These are phyloP conservation scores for Cryptomeria japonica DNA, from an alignment of 75 land plant genomes.

Conservation along the genomic window DNA sequence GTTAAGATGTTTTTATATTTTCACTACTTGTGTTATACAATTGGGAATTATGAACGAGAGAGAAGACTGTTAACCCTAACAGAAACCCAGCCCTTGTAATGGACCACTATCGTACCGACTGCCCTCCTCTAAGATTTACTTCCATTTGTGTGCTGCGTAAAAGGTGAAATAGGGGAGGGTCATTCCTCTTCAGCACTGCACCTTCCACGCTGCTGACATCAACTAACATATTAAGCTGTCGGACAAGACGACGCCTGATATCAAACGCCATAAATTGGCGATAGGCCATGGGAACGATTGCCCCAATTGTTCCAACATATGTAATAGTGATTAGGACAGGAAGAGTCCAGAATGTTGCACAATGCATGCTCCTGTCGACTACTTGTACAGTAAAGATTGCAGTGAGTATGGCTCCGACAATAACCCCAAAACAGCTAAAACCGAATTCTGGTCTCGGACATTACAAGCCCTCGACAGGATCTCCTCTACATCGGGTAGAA, in stretches of 20 bases:
- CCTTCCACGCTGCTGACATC: too few species aligned
- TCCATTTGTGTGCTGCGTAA: neutral
- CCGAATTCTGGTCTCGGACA: too few species aligned
- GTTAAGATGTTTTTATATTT: too few species aligned
- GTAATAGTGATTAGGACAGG: neutral
- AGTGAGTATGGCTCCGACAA: too few species aligned
- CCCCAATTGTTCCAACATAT: neutral
- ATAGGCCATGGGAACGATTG: neutral
- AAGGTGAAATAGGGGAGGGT: too few species aligned
- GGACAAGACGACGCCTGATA: neutral
- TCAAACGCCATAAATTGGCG: neutral
- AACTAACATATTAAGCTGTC: neutral
- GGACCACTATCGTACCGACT: neutral
- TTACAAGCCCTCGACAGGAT: too few species aligned
- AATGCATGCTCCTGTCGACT: neutral
- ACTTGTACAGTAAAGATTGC: neutral
- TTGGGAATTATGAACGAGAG: neutral
- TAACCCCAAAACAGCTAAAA: too few species aligned
- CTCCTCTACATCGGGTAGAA: too few species aligned
- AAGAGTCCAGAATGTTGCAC: neutral
- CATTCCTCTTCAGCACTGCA: neutral
- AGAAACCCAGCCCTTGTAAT: neutral
- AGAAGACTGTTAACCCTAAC: neutral
- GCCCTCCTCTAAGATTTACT: neutral
- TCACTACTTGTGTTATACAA: too few species aligned